phyloP scores from a whole-genome alignment of 371 early-diverging fungal genomes.

The Syncephalis plumigaleata region DNA sequence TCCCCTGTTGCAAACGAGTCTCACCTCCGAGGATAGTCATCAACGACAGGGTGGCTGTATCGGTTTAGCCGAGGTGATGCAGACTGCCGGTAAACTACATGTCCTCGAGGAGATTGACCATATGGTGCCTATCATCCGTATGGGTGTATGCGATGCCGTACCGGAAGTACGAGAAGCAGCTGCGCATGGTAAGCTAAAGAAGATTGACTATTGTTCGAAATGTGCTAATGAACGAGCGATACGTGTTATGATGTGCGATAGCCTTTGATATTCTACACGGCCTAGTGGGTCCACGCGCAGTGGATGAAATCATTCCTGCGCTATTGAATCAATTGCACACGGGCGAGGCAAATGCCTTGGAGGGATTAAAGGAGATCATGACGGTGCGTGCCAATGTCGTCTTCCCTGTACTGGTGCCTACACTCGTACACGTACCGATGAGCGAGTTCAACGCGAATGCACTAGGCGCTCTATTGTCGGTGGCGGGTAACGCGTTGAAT shows the following conservation, averaged over 20 bases:
- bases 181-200: conserved; percentile 26
- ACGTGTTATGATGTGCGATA: conserved; percentile 7
- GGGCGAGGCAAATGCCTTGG: conserved; percentile 57
- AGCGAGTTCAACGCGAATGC: conserved; percentile 83
- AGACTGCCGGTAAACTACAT: conserved; percentile 60
- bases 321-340: conserved; percentile 64
- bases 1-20: conserved; percentile 70
- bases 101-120: conserved; percentile 66
- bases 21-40: conserved; percentile 40
- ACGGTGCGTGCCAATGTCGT: conserved; percentile 86
- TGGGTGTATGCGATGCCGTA: conserved; percentile 60
- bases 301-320: conserved; percentile 80
- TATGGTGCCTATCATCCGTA: conserved; percentile 61
- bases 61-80: conserved; percentile 84
- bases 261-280: conserved; percentile 89
- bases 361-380: conserved; percentile 93
- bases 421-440: conserved; percentile 75
- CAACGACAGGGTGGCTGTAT: conserved; percentile 84
- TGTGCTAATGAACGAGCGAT: not conserved
- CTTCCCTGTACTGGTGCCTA: conserved; percentile 91
- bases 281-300: conserved; percentile 71
- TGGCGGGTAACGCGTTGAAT: conserved; percentile 75
- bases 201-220: conserved; percentile 7
- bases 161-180: conserved; percentile 84
- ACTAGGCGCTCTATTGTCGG: conserved; percentile 73